These are phyloP conservation scores for Persicaria tinctoria DNA, from an alignment of 148 eudicot genomes.

Conservation along the genomic window DNA sequence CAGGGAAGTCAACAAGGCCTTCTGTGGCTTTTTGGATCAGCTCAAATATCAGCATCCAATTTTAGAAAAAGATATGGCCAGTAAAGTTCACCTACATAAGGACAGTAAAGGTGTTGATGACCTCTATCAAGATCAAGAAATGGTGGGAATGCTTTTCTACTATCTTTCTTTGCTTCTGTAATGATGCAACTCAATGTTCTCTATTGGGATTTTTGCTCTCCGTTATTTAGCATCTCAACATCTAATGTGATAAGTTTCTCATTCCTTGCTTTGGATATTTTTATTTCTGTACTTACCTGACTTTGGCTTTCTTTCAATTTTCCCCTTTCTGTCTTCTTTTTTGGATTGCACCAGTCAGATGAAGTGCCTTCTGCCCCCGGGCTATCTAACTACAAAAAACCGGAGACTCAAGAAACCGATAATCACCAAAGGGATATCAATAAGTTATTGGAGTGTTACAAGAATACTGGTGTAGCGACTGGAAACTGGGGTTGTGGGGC, in stretches of 20 bases:
- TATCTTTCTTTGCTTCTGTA: background rate
- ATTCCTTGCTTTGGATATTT: background rate
- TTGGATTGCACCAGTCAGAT: background rate
- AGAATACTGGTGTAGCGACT: conserved; percentile 59
- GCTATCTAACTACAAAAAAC: background rate
- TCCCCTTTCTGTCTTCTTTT: background rate
- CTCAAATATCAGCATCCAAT: conserved; percentile 31
- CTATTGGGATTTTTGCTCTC: background rate
- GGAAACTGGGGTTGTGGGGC: conserved; percentile 99
- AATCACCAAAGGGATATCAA: conserved; percentile 8
- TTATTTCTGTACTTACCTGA: background rate
- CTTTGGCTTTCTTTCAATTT: background rate
- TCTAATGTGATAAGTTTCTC: background rate
- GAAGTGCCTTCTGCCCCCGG: background rate
- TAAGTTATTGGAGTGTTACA: conserved; percentile 19
- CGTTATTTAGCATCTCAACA: background rate
- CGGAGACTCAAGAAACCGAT: background rate
- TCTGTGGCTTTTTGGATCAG: conserved; percentile 71
- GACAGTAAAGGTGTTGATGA: conserved; percentile 17
- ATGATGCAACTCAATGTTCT: background rate
- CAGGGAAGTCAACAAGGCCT: conserved; percentile 95
- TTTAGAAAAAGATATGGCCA: conserved; percentile 17
- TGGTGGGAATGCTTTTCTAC: conserved; percentile 3
- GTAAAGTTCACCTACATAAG: conserved; percentile 13
- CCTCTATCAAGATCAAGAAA: conserved; percentile 18